Evolutionary conservation across 2,329 filamentous ascomycete genomes (phyloP), one percentile per base, ranked within the genome.

Genomic region (Exutisphaerella laricina): DNA sequence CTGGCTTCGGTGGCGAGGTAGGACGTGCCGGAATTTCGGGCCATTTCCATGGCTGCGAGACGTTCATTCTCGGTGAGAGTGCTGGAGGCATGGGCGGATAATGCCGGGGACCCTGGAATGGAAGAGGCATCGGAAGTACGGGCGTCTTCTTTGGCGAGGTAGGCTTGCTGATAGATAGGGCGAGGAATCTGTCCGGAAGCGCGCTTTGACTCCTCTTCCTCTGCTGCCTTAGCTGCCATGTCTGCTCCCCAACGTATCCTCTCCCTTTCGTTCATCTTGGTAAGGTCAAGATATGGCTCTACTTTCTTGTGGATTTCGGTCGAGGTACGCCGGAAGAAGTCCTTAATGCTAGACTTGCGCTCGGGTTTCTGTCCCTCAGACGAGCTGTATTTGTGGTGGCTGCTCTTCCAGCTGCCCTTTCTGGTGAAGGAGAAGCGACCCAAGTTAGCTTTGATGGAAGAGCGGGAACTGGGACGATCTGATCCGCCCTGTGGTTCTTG

Each of bases 321-420:
- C 28, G 38, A 40, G 18, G 25, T 25, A 7, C 38, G 16, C 3
- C 33, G 33, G 9, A n/a, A 35, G 33, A 35, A n/a, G 10, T 35
- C 33, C n/a, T 35, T 35, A n/a, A 35, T 35, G 33, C 33, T 35
- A 8, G 33, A 13, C 13, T n/a, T 21, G 9, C 33, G 33, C 12
- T 22, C 17, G 4, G 6, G 33, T 12, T 35, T 20, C n/a, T 22
- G 9, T 4, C 33, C 33, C 14, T 1, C 18, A 20, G 17, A 21
- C 17, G 18, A 35, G 33, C 33, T 35, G 33, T 35, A 20, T 16
- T 35, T 35, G 33, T 35, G 33, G 33, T 35, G 33, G 10, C 6
- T 22, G 33, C 33, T 35, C n/a, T 13, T 21, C 16, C n/a, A 16
- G 31, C 17, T n/a, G 13, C 20, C 18, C 17, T 5, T 6, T 9